Conservation (phyloP, 495 filamentous ascomycete genomes). For the Penicillium robsamsonii region DNA sequence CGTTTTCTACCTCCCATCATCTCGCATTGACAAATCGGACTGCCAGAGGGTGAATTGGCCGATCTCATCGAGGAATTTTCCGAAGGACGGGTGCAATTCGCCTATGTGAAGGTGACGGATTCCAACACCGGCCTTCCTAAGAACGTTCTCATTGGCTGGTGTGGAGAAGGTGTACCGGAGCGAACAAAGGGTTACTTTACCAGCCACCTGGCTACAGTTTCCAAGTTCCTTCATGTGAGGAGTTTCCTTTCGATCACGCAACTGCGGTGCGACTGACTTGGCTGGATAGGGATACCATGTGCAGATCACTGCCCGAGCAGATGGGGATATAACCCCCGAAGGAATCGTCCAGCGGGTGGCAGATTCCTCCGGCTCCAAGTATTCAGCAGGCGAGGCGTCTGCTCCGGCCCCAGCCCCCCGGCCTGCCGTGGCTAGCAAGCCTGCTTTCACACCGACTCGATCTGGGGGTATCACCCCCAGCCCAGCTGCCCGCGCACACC, state of each 20-base stretch:
- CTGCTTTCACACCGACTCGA: conserved; percentile 80
- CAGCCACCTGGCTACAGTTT: conserved; percentile 82
- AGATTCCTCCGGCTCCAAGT: conserved; percentile 93
- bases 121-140: conserved; percentile 90
- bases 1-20: not conserved
- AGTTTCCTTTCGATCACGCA: not conserved
- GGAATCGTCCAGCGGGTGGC: conserved; percentile 90
- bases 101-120: conserved; percentile 94
- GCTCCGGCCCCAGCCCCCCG: conserved; percentile 51
- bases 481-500: conserved; percentile 54
- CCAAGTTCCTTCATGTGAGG: conserved; percentile 80
- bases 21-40: not conserved
- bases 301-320: conserved; percentile 90
- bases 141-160: conserved; percentile 93
- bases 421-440: conserved; percentile 77
- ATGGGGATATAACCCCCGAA: conserved; percentile 81
- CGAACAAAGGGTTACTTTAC: conserved; percentile 97
- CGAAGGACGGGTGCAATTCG: conserved; percentile 94
- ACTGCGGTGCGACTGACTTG: conserved; percentile 15
- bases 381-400: conserved; percentile 62
- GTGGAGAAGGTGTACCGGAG: conserved; percentile 97
- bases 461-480: conserved; percentile 60
- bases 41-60: conserved; percentile 84
- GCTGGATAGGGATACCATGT: conserved; percentile 81
- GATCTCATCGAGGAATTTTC: conserved; percentile 97